phyloP scores from a whole-genome alignment of 148 eudicot genomes.

The Chenopodium formosanum region DNA sequence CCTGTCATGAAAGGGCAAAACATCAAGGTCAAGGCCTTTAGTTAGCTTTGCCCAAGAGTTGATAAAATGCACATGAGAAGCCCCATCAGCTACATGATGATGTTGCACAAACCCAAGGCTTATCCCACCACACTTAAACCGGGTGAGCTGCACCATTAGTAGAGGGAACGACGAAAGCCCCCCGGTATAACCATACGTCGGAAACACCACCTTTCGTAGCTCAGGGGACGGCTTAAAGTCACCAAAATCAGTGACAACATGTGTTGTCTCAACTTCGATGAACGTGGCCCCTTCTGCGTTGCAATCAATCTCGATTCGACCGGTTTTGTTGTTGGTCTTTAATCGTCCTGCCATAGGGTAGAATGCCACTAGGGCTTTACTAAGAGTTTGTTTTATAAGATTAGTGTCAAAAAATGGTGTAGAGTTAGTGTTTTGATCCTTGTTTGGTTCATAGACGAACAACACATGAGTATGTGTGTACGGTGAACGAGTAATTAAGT shows the following conservation, averaged over 20 bases:
- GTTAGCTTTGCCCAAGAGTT: slow-evolving; percentile 36
- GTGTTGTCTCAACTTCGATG: slow-evolving; percentile 31
- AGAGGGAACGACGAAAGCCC: slow-evolving; percentile 39
- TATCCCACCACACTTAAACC: slow-evolving; percentile 33
- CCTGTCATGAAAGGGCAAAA: slow-evolving; percentile 27
- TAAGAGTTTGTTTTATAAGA: slow-evolving; percentile 25
- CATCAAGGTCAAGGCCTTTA: slow-evolving; percentile 29
- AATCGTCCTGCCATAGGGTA: slow-evolving; percentile 38
- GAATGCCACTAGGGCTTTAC: slow-evolving; percentile 32
- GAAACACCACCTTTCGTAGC: slow-evolving; percentile 34
- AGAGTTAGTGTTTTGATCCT: background rate
- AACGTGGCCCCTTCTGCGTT: slow-evolving; percentile 32
- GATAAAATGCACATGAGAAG: slow-evolving; percentile 17
- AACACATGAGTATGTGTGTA: slow-evolving; percentile 1
- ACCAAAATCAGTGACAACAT: slow-evolving; percentile 42
- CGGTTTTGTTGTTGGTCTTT: slow-evolving; percentile 7
- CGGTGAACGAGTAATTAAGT: slow-evolving; percentile 16
- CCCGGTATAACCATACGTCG: slow-evolving; percentile 36
- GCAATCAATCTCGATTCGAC: slow-evolving; percentile 37
- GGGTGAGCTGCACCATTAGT: slow-evolving; percentile 44
- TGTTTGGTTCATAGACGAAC: background rate
- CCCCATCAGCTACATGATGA: slow-evolving; percentile 34
- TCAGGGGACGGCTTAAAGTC: slow-evolving; percentile 47
- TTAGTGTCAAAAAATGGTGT: slow-evolving; percentile 15
- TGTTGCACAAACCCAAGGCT: slow-evolving; percentile 24